Evolutionary conservation across 305 asterid genomes (phyloP), one percentile per base, ranked within the genome.

Genomic region (Solanum hybrid): DNA sequence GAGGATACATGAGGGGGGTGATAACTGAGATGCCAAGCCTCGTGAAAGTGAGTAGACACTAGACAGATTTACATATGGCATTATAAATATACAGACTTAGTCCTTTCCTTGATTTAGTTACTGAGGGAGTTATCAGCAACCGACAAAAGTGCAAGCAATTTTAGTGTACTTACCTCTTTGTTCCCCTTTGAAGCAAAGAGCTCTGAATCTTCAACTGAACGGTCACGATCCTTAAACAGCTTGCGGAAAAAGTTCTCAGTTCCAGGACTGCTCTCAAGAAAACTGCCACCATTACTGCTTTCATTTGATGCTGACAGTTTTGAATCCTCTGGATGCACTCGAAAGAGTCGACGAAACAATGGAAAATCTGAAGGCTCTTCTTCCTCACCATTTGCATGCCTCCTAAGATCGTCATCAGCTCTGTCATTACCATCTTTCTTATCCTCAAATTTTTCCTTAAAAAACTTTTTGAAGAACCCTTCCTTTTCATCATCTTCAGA

Each of bases 161-260:
- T 32, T 22, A 90, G 82, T 90, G 88, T 90, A 91, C 96, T 90
- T 79, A 96, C 99, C 98, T 90, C 95, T 91, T 94, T 96, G 94
- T 91, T 94, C 93, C 93, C 96, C 89, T 92, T 95, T 85, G 96
- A 94, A 87, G 96, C 94, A 92, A 95, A 95, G 90, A 96, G 98
- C 93, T 96, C 98, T 22, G 98, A 96, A 90, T 96, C 98, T 93
- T 96, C 98, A 86, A 96, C 92, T 77, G 98, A 96, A 89, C 97
- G 99, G 80, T 96, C 98, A 88, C 98, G 98, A 76, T 96, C 99
- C 93, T 94, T 95, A 91, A 96, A 96, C 91, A 96, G 92, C 95
- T 96, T 96, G 89, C 96, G 97, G 34, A 96, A 95, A 89, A 96
- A 95, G 68, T 88, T 96, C 90, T 96, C 99, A 78, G 99, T 95